Evolutionary conservation across 1,284 basidiomycete species (phyloP).

Genomic region (Apiotrichum gamsii): DNA sequence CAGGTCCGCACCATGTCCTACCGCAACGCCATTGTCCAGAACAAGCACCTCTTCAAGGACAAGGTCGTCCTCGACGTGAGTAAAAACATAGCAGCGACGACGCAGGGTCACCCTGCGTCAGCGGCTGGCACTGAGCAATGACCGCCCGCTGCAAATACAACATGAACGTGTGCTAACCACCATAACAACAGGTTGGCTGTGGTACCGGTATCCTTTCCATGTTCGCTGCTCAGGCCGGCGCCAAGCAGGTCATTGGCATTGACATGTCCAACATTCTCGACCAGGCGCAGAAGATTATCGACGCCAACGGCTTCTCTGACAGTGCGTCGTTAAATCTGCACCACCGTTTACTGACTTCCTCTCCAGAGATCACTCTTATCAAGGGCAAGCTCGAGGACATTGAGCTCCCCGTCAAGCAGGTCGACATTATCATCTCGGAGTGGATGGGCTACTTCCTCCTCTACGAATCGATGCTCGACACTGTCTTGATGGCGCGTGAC

Average conservation of each 20-base stretch:
- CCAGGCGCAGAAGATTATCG: constrained; percentile 94
- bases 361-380: constrained; percentile 81
- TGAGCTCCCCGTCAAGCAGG: constrained; percentile 74
- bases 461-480: constrained; percentile 99
- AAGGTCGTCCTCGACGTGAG: constrained; percentile 86
- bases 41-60: constrained; percentile 90
- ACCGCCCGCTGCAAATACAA: too few species aligned
- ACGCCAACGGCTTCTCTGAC: constrained; percentile 89
- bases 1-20: constrained; percentile 91
- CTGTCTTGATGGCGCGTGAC: constrained; percentile 92
- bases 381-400: constrained; percentile 97
- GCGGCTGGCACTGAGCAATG: background rate
- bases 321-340: constrained; percentile 55
- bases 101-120: too few species aligned
- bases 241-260: constrained; percentile 92
- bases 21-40: constrained; percentile 90
- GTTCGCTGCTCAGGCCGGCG: constrained; percentile 98
- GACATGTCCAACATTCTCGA: constrained; percentile 99
- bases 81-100: background rate
- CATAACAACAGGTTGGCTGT: constrained; percentile 81
- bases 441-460: constrained; percentile 55
- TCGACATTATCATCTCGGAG: constrained; percentile 99
- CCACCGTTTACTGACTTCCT: constrained; percentile 9
- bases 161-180: too few species aligned
- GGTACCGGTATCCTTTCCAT: constrained; percentile 98